These are phyloP conservation scores for Blepharisma stoltei DNA, from an alignment of 73 alveolate genomes.

Conservation along the genomic window DNA sequence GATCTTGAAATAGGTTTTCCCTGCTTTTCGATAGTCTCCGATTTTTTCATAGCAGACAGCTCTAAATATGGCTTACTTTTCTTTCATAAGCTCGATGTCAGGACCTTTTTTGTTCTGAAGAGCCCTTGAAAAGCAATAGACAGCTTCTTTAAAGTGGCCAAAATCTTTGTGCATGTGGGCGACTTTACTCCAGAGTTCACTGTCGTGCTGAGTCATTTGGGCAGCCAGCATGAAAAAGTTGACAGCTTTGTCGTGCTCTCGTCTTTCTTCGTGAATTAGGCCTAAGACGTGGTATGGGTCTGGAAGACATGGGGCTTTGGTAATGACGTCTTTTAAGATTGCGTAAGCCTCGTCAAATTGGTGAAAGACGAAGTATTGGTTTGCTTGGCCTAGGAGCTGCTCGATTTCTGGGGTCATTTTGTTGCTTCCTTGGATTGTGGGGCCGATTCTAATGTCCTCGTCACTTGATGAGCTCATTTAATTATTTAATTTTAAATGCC, in stretches of 20 bases:
- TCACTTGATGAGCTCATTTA: constrained; percentile 20
- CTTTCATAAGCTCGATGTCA: constrained; percentile 21
- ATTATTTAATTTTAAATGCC: neutral
- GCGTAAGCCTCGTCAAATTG: constrained; percentile 12
- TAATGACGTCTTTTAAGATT: constrained; percentile 18
- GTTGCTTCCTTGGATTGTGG: neutral
- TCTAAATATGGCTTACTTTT: neutral
- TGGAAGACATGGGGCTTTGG: constrained; percentile 8
- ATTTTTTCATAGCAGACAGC: constrained; percentile 26
- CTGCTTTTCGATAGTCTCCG: constrained; percentile 22
- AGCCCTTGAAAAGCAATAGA: constrained; percentile 25
- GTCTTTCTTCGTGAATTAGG: constrained; percentile 1
- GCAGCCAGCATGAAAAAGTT: constrained; percentile 15
- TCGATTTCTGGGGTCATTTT: constrained; percentile 12
- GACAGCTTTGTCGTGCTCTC: constrained; percentile 23
- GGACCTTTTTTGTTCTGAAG: neutral
- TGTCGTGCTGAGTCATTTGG: constrained; percentile 11
- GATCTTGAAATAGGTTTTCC: neutral
- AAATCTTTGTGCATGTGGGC: constrained; percentile 5
- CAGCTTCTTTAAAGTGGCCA: constrained; percentile 15
- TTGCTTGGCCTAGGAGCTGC: constrained; percentile 20
- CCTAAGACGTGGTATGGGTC: constrained; percentile 26
- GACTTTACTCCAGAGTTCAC: neutral
- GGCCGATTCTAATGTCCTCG: neutral
- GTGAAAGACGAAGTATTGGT: neutral